Conservation (phyloP, 768 basidiomycete genomes). For the Leucosporidium scottii region DNA sequence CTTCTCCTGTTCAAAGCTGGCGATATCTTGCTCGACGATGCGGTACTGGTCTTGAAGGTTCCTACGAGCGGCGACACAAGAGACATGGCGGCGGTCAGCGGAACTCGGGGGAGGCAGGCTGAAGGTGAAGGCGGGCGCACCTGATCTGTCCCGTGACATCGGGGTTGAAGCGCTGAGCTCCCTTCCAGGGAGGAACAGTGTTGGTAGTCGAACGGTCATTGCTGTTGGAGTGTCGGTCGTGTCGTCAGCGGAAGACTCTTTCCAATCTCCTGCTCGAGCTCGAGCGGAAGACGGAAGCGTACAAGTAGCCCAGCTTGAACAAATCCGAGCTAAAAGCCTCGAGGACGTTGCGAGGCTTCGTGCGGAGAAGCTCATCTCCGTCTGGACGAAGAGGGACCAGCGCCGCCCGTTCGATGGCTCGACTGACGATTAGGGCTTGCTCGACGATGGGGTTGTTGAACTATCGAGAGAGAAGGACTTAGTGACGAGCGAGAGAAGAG, state of each 20-base stretch:
- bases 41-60: neutral
- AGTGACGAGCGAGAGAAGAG: neutral
- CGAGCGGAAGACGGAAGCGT: too few relatives aligned
- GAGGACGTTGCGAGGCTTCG: slow-evolving; percentile 17
- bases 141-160: slow-evolving; percentile 18
- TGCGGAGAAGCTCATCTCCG: slow-evolving; percentile 50
- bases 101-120: neutral
- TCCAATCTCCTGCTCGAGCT: too few relatives aligned
- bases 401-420: slow-evolving; percentile 62
- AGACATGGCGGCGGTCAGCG: neutral
- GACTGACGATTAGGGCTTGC: slow-evolving; percentile 71
- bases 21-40: neutral
- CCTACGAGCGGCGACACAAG: neutral
- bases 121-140: neutral
- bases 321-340: slow-evolving; percentile 22
- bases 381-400: slow-evolving; percentile 59
- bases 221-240: neutral
- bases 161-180: slow-evolving; percentile 25
- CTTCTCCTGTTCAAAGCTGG: neutral
- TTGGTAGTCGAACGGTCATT: slow-evolving; percentile 12
- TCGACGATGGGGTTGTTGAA: slow-evolving; percentile 53
- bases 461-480: neutral
- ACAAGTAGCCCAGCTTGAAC: slow-evolving; percentile 24
- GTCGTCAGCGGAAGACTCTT: neutral
- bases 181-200: slow-evolving; percentile 21